These are phyloP conservation scores for Byssochlamys sp. DNA, from an alignment of 2,329 filamentous ascomycete species.

Conservation along the genomic window DNA sequence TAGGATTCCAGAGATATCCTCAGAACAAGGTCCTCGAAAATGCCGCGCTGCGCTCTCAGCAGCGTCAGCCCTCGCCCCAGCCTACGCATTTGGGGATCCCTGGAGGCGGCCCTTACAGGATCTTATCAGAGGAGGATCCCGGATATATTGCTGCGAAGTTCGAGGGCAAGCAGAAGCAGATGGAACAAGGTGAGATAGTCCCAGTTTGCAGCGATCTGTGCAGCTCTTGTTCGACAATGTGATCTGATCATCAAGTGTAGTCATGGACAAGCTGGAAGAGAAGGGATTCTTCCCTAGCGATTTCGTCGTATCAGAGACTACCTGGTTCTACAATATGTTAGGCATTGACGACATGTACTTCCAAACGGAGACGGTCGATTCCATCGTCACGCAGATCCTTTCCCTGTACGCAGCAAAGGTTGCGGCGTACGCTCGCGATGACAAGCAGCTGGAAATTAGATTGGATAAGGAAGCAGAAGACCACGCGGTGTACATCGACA, in stretches of 20 bases:
- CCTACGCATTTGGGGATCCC: slow-evolving; percentile 75
- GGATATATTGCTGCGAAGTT: slow-evolving; percentile 94
- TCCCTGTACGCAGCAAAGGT: slow-evolving; percentile 96
- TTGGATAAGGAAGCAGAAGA: slow-evolving; percentile 90
- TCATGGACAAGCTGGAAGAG: slow-evolving; percentile 68
- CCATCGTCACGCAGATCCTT: slow-evolving; percentile 87
- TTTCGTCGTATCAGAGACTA: slow-evolving; percentile 74
- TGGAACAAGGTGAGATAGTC: slow-evolving; percentile 57
- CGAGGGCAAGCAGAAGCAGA: slow-evolving; percentile 83
- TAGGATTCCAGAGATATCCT: slow-evolving; percentile 33
- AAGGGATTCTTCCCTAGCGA: slow-evolving; percentile 77
- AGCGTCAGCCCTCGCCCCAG: slow-evolving; percentile 71
- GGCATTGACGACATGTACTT: slow-evolving; percentile 99
- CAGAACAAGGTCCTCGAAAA: slow-evolving; percentile 52
- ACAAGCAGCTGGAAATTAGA: slow-evolving; percentile 87
- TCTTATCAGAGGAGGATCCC: slow-evolving; percentile 78
- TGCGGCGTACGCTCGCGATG: slow-evolving; percentile 81
- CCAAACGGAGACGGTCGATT: slow-evolving; percentile 73
- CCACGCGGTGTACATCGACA: slow-evolving; percentile 97
- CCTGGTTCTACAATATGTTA: slow-evolving; percentile 95
- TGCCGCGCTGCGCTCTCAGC: slow-evolving; percentile 41
- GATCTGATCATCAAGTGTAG: slow-evolving; percentile 36
- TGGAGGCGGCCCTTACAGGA: slow-evolving; percentile 50
- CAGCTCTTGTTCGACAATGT: not conserved
- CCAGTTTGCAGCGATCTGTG: not conserved